A percentile compares a stretch with the other conserved stretches of the same genome.
These are phyloP conservation scores for Musa troglodytarum DNA, from an alignment of 176 grass and related monocot species.

Conservation along the genomic window DNA sequence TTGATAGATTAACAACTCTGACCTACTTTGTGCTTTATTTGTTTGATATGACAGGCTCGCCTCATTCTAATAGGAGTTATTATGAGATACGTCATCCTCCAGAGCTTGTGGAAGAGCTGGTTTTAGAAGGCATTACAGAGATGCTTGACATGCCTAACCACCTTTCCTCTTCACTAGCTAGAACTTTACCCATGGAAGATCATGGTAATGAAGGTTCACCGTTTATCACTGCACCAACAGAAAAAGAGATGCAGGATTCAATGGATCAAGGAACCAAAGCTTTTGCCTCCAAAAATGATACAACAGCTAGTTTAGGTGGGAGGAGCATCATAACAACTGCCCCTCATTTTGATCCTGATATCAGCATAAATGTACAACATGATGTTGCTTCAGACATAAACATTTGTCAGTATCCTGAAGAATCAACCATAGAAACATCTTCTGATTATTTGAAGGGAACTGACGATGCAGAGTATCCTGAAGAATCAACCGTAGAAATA, in stretches of 20 bases:
- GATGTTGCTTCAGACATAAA: not conserved
- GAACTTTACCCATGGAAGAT: not conserved
- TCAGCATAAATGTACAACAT: not conserved
- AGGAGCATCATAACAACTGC: not conserved
- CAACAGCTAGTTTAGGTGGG: not conserved
- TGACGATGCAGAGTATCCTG: not conserved
- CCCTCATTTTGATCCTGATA: not conserved
- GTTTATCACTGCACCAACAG: not conserved
- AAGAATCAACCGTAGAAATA: no score
- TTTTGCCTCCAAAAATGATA: not conserved
- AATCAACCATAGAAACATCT: not conserved
- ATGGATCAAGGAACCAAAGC: not conserved
- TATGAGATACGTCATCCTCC: constrained; percentile 27
- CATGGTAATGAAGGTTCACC: not conserved
- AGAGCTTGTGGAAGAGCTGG: constrained; percentile 24
- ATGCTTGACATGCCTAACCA: constrained; percentile 19
- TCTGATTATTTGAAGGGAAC: not conserved
- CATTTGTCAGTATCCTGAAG: not conserved
- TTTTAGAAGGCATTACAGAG: constrained; percentile 26
- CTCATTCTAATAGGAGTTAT: constrained; percentile 21
- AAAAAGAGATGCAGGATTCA: not conserved
- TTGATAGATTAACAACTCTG: not conserved
- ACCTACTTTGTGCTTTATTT: constrained; percentile 17
- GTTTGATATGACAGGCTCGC: constrained; percentile 31
- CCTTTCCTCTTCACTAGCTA: constrained; percentile 21